phyloP scores from a whole-genome alignment of 1,139 yeast genomes.

The Torulaspora pretoriensis region DNA sequence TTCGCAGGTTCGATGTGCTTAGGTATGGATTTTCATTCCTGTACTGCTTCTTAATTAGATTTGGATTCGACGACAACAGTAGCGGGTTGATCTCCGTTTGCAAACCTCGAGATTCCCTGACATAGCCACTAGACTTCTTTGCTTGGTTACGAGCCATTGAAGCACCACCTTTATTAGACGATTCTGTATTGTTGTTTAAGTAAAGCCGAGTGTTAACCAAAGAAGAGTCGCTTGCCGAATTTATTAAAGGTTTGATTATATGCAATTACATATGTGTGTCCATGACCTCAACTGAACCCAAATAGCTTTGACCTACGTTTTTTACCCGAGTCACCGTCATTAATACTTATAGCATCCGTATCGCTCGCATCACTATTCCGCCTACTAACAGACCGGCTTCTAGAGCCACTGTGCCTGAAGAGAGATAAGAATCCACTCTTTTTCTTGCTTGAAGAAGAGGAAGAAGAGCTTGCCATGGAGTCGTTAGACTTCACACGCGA shows the following conservation, averaged over 20 bases:
- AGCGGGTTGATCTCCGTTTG: conserved; percentile 33
- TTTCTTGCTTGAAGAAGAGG: conserved; percentile 8
- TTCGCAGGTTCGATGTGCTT: conserved; percentile 8
- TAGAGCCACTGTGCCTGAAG: conserved; percentile 13
- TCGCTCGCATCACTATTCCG: conserved; percentile 22
- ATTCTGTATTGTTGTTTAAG: not conserved
- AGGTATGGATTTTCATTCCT: conserved; percentile 30
- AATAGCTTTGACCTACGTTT: conserved; percentile 13
- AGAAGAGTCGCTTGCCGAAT: not conserved
- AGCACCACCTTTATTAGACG: not conserved
- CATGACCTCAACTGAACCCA: conserved; percentile 6
- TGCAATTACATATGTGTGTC: not conserved
- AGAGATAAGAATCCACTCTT: conserved; percentile 19
- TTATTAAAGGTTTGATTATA: not conserved
- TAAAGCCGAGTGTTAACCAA: not conserved
- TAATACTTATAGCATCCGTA: conserved; percentile 8
- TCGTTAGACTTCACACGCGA: conserved; percentile 20
- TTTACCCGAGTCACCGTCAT: conserved; percentile 7
- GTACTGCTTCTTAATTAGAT: conserved; percentile 27
- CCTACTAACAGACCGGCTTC: conserved; percentile 19
- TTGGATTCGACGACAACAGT: conserved; percentile 29
- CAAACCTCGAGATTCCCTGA: conserved; percentile 23
- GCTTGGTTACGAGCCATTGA: conserved; percentile 1
- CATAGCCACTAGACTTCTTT: not conserved
- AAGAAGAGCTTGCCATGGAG: conserved; percentile 9